Evolutionary conservation across 768 basidiomycete genomes (phyloP).

Genomic region (Ramaria sp.): DNA sequence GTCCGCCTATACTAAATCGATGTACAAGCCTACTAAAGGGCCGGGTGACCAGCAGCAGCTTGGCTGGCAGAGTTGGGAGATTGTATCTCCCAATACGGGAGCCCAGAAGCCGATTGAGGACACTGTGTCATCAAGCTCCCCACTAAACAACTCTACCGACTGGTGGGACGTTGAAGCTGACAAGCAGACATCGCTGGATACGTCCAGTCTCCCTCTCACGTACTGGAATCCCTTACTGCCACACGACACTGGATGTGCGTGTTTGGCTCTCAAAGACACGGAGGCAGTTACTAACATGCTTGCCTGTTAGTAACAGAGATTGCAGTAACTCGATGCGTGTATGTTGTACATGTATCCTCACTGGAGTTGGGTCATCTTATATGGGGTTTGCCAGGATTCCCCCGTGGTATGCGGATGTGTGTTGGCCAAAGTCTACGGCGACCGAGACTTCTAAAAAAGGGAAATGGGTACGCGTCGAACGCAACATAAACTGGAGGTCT

Average conservation of each 20-base stretch:
- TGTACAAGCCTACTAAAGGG: constrained; percentile 8
- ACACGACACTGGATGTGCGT: constrained; percentile 68
- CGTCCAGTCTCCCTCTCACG: constrained; percentile 68
- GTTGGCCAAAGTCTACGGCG: constrained; percentile 54
- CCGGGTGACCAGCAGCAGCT: constrained; percentile 1
- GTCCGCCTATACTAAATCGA: constrained; percentile 15
- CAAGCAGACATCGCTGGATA: constrained; percentile 33
- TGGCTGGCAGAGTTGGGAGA: constrained; percentile 9
- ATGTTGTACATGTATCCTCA: not conserved
- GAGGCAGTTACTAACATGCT: not conserved
- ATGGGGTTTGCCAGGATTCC: constrained; percentile 26
- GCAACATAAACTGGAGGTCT: constrained; percentile 60
- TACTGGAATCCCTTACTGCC: constrained; percentile 68
- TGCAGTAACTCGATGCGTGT: constrained; percentile 51
- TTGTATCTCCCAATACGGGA: not conserved
- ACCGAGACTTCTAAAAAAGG: constrained; percentile 70
- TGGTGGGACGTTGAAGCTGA: constrained; percentile 57
- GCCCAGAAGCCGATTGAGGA: constrained; percentile 12
- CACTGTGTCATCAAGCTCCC: constrained; percentile 8
- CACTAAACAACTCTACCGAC: constrained; percentile 25
- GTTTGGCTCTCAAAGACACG: not conserved
- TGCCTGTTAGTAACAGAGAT: constrained; percentile 33
- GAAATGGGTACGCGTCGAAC: constrained; percentile 83
- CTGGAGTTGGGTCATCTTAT: not conserved
- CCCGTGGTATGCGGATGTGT: constrained; percentile 47